A percentile compares a stretch with the other conserved stretches of the same genome.
Evolutionary conservation across 2,329 filamentous ascomycete species (phyloP).

Genomic region (Gnomoniopsis smithogilvyi): DNA sequence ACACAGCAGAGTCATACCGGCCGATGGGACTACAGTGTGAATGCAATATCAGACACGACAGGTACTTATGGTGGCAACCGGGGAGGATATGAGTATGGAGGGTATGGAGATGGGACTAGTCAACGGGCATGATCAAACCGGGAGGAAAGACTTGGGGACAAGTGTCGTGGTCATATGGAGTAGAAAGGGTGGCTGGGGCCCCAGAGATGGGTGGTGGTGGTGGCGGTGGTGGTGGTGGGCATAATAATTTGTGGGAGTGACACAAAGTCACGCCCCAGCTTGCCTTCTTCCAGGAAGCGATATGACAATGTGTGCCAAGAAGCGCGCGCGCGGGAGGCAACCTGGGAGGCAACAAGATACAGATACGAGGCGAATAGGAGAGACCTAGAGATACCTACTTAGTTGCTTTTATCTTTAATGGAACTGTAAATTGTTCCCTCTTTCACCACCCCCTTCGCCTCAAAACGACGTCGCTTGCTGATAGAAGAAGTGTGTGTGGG

Average conservation of each 20-base stretch:
- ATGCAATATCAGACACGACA: constrained; percentile 17
- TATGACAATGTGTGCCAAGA: neutral
- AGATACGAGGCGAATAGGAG: neutral
- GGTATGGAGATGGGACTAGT: constrained; percentile 18
- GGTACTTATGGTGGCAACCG: constrained; percentile 13
- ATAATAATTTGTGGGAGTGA: constrained; percentile 10
- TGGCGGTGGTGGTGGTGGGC: too few relatives aligned
- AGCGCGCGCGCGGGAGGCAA: neutral
- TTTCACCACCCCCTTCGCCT: neutral
- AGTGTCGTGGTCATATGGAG: neutral
- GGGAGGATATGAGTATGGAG: constrained; percentile 16
- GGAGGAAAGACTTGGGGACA: neutral
- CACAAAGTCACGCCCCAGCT: neutral
- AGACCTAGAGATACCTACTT: constrained; percentile 6
- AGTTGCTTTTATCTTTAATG: constrained; percentile 3
- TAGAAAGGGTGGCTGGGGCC: neutral
- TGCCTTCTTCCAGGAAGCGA: neutral
- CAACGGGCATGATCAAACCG: constrained; percentile 16
- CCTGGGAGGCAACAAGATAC: constrained; percentile 7
- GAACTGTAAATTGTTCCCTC: neutral
- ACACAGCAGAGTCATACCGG: constrained; percentile 10
- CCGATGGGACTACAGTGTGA: constrained; percentile 20
- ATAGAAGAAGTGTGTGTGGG: neutral
- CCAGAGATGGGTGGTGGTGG: neutral
- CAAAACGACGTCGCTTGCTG: neutral